A percentile compares a stretch with the other conserved stretches of the same genome.
phyloP scores from a whole-genome alignment of 352 stramenopile genomes.

The Phytophthora litchii region DNA sequence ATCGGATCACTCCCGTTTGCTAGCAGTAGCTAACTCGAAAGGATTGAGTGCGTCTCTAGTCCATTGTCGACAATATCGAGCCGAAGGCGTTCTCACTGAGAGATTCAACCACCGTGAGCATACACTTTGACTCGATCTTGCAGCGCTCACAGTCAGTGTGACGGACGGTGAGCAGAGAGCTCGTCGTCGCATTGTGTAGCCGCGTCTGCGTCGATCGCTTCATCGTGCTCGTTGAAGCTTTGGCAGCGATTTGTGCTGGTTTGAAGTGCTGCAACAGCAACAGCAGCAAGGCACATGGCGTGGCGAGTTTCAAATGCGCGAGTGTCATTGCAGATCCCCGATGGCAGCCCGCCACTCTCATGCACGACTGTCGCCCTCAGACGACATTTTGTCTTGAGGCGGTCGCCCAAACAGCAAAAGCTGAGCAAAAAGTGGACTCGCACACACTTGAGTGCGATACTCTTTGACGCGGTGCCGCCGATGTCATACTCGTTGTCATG shows the following conservation, averaged over 20 bases:
- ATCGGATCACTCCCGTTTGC: too few relatives aligned
- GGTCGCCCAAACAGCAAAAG: slow-evolving; percentile 21
- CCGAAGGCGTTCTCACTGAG: too few relatives aligned
- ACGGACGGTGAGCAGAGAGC: background rate
- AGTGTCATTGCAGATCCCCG: slow-evolving; percentile 6
- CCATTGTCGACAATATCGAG: too few relatives aligned
- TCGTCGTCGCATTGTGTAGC: slow-evolving; percentile 16
- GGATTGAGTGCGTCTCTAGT: too few relatives aligned
- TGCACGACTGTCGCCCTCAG: slow-evolving; percentile 3
- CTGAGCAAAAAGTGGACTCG: slow-evolving; percentile 20
- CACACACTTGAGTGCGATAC: slow-evolving; percentile 25
- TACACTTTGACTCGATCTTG: too few relatives aligned
- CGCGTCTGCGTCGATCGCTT: slow-evolving; percentile 12
- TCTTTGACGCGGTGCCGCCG: slow-evolving; percentile 22
- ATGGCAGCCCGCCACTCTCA: background rate
- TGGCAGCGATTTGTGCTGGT: slow-evolving; percentile 15
- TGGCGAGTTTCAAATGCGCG: too few relatives aligned
- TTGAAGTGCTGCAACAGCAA: slow-evolving; percentile 1
- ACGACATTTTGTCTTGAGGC: background rate
- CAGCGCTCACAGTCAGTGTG: too few relatives aligned
- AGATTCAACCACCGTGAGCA: too few relatives aligned
- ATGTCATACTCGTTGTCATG: slow-evolving; percentile 3
- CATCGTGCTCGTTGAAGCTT: slow-evolving; percentile 17
- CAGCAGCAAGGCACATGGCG: background rate
- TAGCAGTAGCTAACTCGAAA: too few relatives aligned